These are phyloP conservation scores for Kazachstania psychrophila DNA, from an alignment of 805 yeast genomes.

Conservation along the genomic window DNA sequence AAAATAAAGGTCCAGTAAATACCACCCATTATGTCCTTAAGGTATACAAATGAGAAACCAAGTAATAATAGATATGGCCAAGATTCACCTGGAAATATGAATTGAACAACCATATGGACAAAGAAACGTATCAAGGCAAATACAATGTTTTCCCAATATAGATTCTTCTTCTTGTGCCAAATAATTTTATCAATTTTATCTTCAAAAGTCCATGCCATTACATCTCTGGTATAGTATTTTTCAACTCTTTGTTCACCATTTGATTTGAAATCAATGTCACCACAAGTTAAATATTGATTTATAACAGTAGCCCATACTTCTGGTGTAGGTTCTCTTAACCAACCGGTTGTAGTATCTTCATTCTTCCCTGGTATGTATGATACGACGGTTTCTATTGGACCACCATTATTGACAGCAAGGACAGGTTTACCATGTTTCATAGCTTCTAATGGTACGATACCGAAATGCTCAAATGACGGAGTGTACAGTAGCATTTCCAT, in stretches of 20 bases:
- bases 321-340: constrained; percentile 41
- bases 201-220: constrained; percentile 34
- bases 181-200: constrained; percentile 27
- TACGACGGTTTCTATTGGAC: constrained; percentile 71
- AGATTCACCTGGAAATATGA: constrained; percentile 7
- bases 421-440: constrained; percentile 81
- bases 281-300: constrained; percentile 13
- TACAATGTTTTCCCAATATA: constrained; percentile 28
- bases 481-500: constrained; percentile 70
- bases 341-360: constrained; percentile 49
- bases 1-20: constrained; percentile 11
- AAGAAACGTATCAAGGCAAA: constrained; percentile 8
- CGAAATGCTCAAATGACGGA: constrained; percentile 89
- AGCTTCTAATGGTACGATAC: constrained; percentile 94
- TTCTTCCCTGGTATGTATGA: constrained; percentile 25
- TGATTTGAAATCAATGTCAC: constrained; percentile 1
- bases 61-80: constrained; percentile 16
- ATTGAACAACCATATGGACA: constrained; percentile 9
- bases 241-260: constrained; percentile 29
- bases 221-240: constrained; percentile 30
- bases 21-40: constrained; percentile 10
- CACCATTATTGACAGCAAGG: constrained; percentile 80
- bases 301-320: constrained; percentile 48
- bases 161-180: constrained; percentile 15
- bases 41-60: background rate